Evolutionary conservation across 768 basidiomycete species (phyloP).

Genomic region (Calvatia gigantea): DNA sequence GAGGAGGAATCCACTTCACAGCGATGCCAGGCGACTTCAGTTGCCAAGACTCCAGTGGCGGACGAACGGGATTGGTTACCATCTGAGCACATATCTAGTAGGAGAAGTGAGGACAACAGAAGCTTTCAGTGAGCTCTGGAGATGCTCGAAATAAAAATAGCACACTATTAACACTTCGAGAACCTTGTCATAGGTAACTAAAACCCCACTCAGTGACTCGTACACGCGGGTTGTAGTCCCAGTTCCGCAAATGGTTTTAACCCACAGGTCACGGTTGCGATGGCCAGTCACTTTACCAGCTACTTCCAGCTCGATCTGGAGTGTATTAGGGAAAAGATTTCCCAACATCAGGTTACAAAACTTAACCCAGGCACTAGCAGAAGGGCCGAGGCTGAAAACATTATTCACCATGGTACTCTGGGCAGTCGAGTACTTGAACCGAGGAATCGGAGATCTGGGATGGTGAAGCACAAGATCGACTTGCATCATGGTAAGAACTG

Average conservation of each 20-base stretch:
- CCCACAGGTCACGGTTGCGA: background rate
- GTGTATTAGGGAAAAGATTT: background rate
- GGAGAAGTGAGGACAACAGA: background rate
- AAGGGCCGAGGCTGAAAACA: background rate
- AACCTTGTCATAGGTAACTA: background rate
- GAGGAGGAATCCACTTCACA: background rate
- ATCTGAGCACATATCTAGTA: no score
- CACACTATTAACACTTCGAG: background rate
- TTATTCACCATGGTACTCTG: background rate
- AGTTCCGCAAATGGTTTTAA: background rate
- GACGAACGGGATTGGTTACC: background rate
- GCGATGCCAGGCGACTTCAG: background rate
- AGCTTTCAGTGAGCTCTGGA: background rate
- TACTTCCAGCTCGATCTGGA: no score
- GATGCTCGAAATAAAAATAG: background rate
- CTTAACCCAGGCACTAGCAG: background rate
- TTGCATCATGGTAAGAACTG: background rate
- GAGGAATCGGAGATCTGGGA: background rate
- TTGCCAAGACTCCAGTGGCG: background rate
- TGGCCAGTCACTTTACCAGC: background rate
- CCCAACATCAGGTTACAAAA: background rate
- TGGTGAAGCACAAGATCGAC: background rate
- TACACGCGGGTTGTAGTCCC: background rate
- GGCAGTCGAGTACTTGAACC: no score
- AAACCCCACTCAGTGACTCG: background rate